A percentile compares a stretch with the other conserved stretches of the same genome.
These are phyloP conservation scores for Pyrenochaeta sp. DNA, from an alignment of 2,329 filamentous ascomycete genomes.

Conservation along the genomic window DNA sequence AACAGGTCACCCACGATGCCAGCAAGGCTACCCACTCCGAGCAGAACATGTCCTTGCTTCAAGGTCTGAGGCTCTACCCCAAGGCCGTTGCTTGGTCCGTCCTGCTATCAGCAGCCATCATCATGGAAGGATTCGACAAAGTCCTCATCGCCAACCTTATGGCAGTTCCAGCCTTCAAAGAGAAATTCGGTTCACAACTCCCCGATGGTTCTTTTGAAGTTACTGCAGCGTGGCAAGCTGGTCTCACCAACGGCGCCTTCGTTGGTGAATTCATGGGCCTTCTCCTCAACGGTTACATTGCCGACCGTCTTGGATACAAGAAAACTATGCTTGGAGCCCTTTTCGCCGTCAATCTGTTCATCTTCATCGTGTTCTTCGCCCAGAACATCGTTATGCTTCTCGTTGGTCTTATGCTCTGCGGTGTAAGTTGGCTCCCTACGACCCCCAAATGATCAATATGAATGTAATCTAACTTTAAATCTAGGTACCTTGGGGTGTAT, in stretches of 20 bases:
- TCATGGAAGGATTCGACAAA: slow-evolving; percentile 91
- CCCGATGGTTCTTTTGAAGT: slow-evolving; percentile 51
- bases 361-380: slow-evolving; percentile 48
- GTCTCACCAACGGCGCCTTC: slow-evolving; percentile 55
- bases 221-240: slow-evolving; percentile 56
- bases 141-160: slow-evolving; percentile 82
- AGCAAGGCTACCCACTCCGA: slow-evolving; percentile 52
- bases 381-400: slow-evolving; percentile 63
- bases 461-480: too few species aligned
- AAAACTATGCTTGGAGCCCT: slow-evolving; percentile 48
- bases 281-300: slow-evolving; percentile 54
- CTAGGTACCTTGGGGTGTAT: slow-evolving; percentile 57
- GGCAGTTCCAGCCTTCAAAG: slow-evolving; percentile 55
- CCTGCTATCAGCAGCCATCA: slow-evolving; percentile 84
- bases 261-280: slow-evolving; percentile 55
- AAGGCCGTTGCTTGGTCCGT: slow-evolving; percentile 86
- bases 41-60: slow-evolving; percentile 63
- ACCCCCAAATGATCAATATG: too few species aligned
- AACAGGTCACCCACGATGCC: slow-evolving; percentile 37
- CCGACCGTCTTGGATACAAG: slow-evolving; percentile 53
- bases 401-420: slow-evolving; percentile 62
- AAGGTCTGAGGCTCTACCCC: slow-evolving; percentile 82
- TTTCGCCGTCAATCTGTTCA: slow-evolving; percentile 36
- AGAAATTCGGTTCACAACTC: slow-evolving; percentile 49
- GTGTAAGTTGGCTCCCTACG: too few species aligned